A percentile compares a stretch with the other conserved stretches of the same genome.
phyloP scores from a whole-genome alignment of 2,329 filamentous ascomycete genomes.

The Aspergillus novoparasiticus region DNA sequence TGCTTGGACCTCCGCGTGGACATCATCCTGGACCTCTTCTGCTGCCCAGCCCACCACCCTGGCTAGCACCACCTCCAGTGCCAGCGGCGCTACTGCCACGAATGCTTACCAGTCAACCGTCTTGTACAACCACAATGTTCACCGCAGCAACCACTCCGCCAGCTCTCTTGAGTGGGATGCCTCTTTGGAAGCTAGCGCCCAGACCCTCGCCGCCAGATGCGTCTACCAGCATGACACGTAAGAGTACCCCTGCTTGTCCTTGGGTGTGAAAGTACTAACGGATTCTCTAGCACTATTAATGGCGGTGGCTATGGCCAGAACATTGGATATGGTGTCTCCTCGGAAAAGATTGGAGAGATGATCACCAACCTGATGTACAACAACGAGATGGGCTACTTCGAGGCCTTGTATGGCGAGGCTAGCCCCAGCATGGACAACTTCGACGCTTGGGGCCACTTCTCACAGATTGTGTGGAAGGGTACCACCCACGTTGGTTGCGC shows the following conservation, averaged over 20 bases:
- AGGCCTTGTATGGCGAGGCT: constrained; percentile 59
- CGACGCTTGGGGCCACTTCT: constrained; percentile 72
- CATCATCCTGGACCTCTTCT: constrained; percentile 14
- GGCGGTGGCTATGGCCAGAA: constrained; percentile 83
- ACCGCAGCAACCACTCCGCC: constrained; percentile 80
- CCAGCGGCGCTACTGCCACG: constrained; percentile 18
- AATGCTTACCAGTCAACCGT: constrained; percentile 26
- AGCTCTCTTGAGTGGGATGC: constrained; percentile 66
- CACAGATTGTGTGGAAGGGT: constrained; percentile 71
- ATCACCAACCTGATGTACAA: constrained; percentile 91
- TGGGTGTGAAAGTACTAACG: constrained; percentile 8
- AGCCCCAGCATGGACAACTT: constrained; percentile 66
- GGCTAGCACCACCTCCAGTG: constrained; percentile 21
- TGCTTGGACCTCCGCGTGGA: background rate
- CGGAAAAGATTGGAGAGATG: constrained; percentile 64
- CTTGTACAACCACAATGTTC: constrained; percentile 79
- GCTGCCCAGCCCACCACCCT: constrained; percentile 10
- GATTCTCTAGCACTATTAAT: constrained; percentile 48
- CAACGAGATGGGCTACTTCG: constrained; percentile 65
- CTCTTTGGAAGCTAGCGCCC: constrained; percentile 65
- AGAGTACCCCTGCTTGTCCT: constrained; percentile 17
- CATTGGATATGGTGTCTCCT: constrained; percentile 69
- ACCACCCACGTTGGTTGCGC: constrained; percentile 67
- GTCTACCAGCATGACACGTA: constrained; percentile 76
- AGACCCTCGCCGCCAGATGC: constrained; percentile 66